Evolutionary conservation across 169 alveolate species (phyloP), one percentile per base, ranked within the genome.

Genomic region (Ichthyophthirius multifiliis): DNA sequence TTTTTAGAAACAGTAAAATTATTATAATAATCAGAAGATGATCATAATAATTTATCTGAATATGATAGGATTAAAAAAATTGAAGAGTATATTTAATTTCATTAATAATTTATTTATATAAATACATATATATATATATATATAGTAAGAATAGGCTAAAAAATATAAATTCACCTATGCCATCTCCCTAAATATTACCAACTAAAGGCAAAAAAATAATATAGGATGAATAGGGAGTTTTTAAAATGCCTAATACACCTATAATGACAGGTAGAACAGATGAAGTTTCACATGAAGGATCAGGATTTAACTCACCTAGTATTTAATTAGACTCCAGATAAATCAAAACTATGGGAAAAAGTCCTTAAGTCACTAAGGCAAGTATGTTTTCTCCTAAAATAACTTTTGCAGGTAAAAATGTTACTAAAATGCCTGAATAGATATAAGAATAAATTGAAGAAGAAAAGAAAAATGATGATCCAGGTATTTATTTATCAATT

Each of bases 1-100:
- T 86, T 90, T 62, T 34, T 46, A 46, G 63, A 6, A 45, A 6
- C n/a, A n/a, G n/a, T n/a, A n/a, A n/a, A n/a, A n/a, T n/a, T n/a
- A n/a, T n/a, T n/a, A n/a, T n/a, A n/a, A n/a, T n/a, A n/a, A n/a
- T n/a, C n/a, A n/a, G n/a, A n/a, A n/a, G n/a, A n/a, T n/a, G n/a
- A n/a, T n/a, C n/a, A n/a, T n/a, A n/a, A n/a, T n/a, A n/a, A n/a
- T n/a, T n/a, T n/a, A n/a, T n/a, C n/a, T n/a, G n/a, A n/a, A n/a
- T n/a, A n/a, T n/a, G n/a, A n/a, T n/a, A n/a, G n/a, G n/a, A n/a
- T n/a, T n/a, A n/a, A n/a, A n/a, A n/a, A n/a, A n/a, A n/a, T n/a
- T n/a, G n/a, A n/a, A n/a, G n/a, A n/a, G n/a, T n/a, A n/a, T n/a
- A n/a, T n/a, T n/a, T n/a, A n/a, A n/a, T n/a, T n/a, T n/a, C n/a